Evolutionary conservation across 2,329 filamentous ascomycete genomes (phyloP).

Genomic region (Botrytis fabae): DNA sequence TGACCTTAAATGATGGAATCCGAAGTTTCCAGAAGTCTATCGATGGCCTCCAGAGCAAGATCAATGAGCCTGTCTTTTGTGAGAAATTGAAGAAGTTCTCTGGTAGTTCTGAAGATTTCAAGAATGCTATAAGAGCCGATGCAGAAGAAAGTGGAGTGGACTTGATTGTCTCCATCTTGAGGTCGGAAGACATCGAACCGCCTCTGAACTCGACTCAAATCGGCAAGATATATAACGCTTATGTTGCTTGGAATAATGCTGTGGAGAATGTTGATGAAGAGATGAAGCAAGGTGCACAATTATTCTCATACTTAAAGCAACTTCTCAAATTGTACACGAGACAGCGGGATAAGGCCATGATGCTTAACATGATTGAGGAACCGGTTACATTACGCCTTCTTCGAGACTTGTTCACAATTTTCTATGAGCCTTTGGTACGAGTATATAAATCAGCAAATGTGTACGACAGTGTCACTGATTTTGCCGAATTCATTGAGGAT

Average conservation of each 20-base stretch:
- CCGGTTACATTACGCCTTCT: constrained; percentile 96
- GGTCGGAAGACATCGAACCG: constrained; percentile 74
- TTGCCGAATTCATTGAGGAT: constrained; percentile 89
- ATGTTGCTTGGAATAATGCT: constrained; percentile 92
- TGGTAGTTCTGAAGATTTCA: constrained; percentile 71
- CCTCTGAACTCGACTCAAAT: constrained; percentile 73
- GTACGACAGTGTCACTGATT: constrained; percentile 95
- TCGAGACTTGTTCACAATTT: constrained; percentile 95
- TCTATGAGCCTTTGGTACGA: constrained; percentile 94
- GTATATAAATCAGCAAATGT: constrained; percentile 99
- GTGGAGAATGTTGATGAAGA: constrained; percentile 90
- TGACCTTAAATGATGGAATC: constrained; percentile 90
- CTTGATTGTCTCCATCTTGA: constrained; percentile 79
- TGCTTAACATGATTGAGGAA: constrained; percentile 93
- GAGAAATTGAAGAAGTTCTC: constrained; percentile 81
- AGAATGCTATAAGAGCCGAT: constrained; percentile 71
- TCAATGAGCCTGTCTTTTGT: constrained; percentile 77
- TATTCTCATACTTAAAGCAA: constrained; percentile 94
- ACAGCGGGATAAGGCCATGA: constrained; percentile 94
- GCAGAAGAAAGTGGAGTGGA: constrained; percentile 75
- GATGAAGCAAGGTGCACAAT: constrained; percentile 82
- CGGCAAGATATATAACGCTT: constrained; percentile 86
- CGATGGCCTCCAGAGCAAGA: constrained; percentile 71
- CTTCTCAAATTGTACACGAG: constrained; percentile 88
- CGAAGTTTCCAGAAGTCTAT: constrained; percentile 83